These are phyloP conservation scores for Uromyces viciae-fabae DNA, from an alignment of 1,284 basidiomycete genomes.

Conservation along the genomic window DNA sequence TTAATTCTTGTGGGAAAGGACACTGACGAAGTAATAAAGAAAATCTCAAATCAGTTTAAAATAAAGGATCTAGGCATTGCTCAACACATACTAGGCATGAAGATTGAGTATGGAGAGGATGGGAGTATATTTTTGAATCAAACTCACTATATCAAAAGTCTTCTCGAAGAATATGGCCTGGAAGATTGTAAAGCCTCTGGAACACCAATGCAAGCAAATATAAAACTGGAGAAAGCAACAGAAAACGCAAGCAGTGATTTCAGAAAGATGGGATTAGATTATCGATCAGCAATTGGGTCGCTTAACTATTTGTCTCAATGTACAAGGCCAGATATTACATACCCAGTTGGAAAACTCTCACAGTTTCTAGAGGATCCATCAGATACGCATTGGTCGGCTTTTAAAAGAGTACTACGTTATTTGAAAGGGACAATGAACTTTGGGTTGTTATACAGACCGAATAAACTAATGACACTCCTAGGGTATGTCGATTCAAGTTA, in stretches of 20 bases:
- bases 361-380: conserved; percentile 14
- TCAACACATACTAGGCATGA: conserved; percentile 4
- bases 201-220: conserved; percentile 8
- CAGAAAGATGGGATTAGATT: too few relatives aligned
- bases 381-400: neutral
- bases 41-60: neutral
- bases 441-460: too few relatives aligned
- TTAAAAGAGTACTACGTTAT: conserved; percentile 5
- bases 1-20: neutral
- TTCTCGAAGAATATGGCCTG: neutral
- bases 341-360: neutral
- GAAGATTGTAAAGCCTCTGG: conserved; percentile 7
- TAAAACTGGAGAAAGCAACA: conserved; percentile 6
- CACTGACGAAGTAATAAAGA: neutral
- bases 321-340: conserved; percentile 20
- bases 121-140: neutral
- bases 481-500: too few relatives aligned
- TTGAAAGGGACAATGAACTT: conserved; percentile 13
- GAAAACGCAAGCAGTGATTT: neutral
- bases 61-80: conserved; percentile 2
- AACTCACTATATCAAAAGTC: neutral
- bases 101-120: neutral
- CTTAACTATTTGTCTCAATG: too few relatives aligned
- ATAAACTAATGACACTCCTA: too few relatives aligned
- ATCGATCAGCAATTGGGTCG: too few relatives aligned